phyloP scores from a whole-genome alignment of 2,329 filamentous ascomycete genomes.

The Cordyceps cateniannulata region DNA sequence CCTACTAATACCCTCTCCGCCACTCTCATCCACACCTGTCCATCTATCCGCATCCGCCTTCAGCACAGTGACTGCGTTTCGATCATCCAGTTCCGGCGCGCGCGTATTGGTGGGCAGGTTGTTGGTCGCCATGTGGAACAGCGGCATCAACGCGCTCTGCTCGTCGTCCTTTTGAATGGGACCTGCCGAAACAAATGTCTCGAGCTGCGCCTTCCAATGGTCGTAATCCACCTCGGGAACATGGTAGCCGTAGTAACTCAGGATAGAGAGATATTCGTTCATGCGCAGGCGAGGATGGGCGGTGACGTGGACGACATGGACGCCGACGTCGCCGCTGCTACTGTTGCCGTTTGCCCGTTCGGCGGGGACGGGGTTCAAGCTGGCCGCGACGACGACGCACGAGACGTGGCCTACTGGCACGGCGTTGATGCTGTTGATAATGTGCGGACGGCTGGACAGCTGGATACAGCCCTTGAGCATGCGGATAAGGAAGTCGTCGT shows the following conservation, averaged over 20 bases:
- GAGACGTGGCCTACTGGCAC: slow-evolving; percentile 83
- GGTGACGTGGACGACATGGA: slow-evolving; percentile 69
- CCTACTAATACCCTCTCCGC: slow-evolving; percentile 28
- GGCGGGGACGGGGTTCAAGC: slow-evolving; percentile 47
- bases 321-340: slow-evolving; percentile 14
- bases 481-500: slow-evolving; percentile 85
- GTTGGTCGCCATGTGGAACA: slow-evolving; percentile 65
- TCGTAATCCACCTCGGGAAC: slow-evolving; percentile 69
- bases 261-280: slow-evolving; percentile 66
- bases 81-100: slow-evolving; percentile 61
- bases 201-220: slow-evolving; percentile 24
- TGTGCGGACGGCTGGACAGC: slow-evolving; percentile 63
- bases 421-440: slow-evolving; percentile 82
- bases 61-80: slow-evolving; percentile 59
- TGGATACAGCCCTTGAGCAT: slow-evolving; percentile 86
- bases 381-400: slow-evolving; percentile 68
- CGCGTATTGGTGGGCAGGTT: slow-evolving; percentile 62
- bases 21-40: slow-evolving; percentile 51
- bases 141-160: slow-evolving; percentile 42
- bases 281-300: slow-evolving; percentile 71
- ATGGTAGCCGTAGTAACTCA: slow-evolving; percentile 65
- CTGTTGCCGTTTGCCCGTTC: too few relatives aligned
- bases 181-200: slow-evolving; percentile 23
- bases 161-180: slow-evolving; percentile 22
- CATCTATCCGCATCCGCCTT: slow-evolving; percentile 54